Evolutionary conservation across 73 alveolate species (phyloP).

Genomic region (Stentor roeselii): DNA sequence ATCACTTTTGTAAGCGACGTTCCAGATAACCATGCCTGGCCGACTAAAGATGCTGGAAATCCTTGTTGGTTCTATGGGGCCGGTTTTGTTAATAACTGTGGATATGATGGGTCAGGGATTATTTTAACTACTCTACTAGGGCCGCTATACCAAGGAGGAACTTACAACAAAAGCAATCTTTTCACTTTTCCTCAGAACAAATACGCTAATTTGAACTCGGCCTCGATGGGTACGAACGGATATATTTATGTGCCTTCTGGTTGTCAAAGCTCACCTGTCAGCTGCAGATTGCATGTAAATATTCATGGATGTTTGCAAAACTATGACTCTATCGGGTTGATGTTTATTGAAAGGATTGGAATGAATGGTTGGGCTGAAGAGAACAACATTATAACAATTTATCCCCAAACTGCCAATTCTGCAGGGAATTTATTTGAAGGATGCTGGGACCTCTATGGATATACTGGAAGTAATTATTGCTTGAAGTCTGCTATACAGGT

Average conservation of each 20-base stretch:
- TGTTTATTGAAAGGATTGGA: conserved; percentile 35
- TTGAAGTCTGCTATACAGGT: conserved; percentile 33
- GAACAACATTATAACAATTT: conserved; percentile 42
- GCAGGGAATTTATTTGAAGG: conserved; percentile 28
- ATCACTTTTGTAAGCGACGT: not conserved
- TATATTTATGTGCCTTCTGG: conserved; percentile 44
- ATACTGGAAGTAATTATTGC: conserved; percentile 31
- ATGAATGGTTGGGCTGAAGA: conserved; percentile 47
- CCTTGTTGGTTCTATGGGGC: conserved; percentile 32
- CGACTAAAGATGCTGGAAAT: conserved; percentile 38
- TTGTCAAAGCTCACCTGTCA: conserved; percentile 25
- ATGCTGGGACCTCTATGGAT: conserved; percentile 63
- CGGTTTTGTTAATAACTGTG: conserved; percentile 46
- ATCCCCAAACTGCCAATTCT: conserved; percentile 40
- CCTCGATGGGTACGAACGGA: conserved; percentile 23
- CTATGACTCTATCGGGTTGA: conserved; percentile 25
- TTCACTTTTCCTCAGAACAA: conserved; percentile 24
- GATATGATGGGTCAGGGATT: conserved; percentile 32
- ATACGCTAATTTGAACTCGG: not conserved
- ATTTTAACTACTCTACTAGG: conserved; percentile 13
- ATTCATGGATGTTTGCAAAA: conserved; percentile 51
- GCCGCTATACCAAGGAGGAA: not conserved
- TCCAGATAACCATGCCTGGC: conserved; percentile 44
- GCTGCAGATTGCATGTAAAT: conserved; percentile 39
- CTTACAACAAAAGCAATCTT: not conserved